phyloP scores from a whole-genome alignment of 345 rosid genomes.

The Cochlearia excelsa region DNA sequence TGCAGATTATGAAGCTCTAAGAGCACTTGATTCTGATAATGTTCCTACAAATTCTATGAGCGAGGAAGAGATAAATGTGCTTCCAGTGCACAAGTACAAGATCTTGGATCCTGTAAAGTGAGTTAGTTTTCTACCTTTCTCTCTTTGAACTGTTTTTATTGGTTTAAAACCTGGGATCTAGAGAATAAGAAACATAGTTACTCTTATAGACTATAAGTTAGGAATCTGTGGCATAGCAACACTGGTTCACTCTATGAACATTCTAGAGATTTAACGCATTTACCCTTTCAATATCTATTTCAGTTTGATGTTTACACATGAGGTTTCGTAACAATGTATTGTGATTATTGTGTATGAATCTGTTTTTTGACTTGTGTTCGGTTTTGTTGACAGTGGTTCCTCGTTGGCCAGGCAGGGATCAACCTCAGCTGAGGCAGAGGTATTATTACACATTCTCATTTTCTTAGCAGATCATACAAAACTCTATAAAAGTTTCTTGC shows the following conservation, averaged over 20 bases:
- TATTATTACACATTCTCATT: conserved; percentile 27
- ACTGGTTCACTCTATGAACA: not conserved
- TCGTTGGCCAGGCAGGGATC: conserved; percentile 51
- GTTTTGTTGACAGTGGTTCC: conserved; percentile 44
- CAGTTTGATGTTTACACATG: not conserved
- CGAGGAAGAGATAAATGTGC: conserved; percentile 90
- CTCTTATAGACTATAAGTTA: not conserved
- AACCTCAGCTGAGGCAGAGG: conserved; percentile 53
- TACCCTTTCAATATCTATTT: not conserved
- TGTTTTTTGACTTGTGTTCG: not conserved
- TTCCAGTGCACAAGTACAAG: conserved; percentile 86
- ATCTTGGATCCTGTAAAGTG: conserved; percentile 50
- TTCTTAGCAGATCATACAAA: not conserved
- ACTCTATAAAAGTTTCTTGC: not conserved
- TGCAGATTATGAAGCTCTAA: conserved; percentile 87
- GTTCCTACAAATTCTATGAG: conserved; percentile 69
- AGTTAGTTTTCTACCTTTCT: conserved; percentile 13
- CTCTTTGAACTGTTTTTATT: not conserved
- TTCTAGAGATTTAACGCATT: too few relatives aligned
- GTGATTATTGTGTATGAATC: not conserved
- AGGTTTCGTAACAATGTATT: too few relatives aligned
- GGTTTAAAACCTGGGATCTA: not conserved
- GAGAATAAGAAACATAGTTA: conserved; percentile 4
- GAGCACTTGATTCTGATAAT: conserved; percentile 87
- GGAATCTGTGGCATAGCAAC: not conserved